A percentile compares a stretch with the other conserved stretches of the same genome.
Evolutionary conservation across 495 filamentous ascomycete genomes (phyloP).

Genomic region (Podospora australis): DNA sequence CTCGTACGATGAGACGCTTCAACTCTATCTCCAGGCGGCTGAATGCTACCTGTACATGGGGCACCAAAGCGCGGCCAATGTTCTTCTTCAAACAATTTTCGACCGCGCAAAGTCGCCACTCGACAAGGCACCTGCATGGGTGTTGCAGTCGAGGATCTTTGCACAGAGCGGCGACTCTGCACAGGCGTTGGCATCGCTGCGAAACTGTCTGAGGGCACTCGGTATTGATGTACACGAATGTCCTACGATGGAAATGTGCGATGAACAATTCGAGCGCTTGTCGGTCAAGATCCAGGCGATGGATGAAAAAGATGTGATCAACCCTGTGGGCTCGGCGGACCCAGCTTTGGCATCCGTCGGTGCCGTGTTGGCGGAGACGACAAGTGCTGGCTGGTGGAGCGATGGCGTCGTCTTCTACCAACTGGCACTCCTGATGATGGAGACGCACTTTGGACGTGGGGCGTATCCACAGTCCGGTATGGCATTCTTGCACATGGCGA

Average conservation of each 20-base stretch:
- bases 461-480: constrained; percentile 69
- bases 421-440: constrained; percentile 63
- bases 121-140: constrained; percentile 72
- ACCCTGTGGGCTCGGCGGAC: constrained; percentile 46
- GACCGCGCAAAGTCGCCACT: constrained; percentile 56
- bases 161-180: constrained; percentile 63
- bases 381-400: constrained; percentile 78
- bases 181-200: constrained; percentile 60
- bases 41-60: constrained; percentile 76
- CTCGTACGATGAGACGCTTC: constrained; percentile 76
- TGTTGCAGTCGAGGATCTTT: constrained; percentile 69
- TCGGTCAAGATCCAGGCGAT: constrained; percentile 51
- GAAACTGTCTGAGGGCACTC: constrained; percentile 60
- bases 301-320: constrained; percentile 49
- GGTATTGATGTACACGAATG: constrained; percentile 57
- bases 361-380: constrained; percentile 67
- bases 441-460: constrained; percentile 58
- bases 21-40: constrained; percentile 66
- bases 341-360: constrained; percentile 57
- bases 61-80: constrained; percentile 55
- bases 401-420: constrained; percentile 71
- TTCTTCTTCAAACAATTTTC: constrained; percentile 59
- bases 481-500: constrained; percentile 67
- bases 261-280: constrained; percentile 59
- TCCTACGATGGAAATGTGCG: constrained; percentile 68